Conservation (phyloP, 75 land plant genomes). For the Selaginella tamariscina region DNA sequence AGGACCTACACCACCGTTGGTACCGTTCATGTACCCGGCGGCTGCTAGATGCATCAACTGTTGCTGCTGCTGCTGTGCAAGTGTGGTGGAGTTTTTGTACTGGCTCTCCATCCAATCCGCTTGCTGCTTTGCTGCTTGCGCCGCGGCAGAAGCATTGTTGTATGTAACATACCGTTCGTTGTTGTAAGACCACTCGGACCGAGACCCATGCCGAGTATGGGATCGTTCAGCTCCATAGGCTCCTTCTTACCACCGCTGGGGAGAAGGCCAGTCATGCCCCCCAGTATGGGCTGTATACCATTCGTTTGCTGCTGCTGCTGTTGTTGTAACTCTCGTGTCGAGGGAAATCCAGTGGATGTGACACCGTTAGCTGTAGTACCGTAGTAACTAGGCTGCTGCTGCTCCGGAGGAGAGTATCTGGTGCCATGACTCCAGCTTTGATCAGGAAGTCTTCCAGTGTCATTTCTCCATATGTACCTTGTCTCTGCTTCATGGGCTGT, state of each 20-base stretch:
- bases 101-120: not conserved
- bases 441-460: conserved; percentile 48
- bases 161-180: not conserved
- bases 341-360: too few relatives aligned
- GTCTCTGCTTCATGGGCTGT: conserved; percentile 11
- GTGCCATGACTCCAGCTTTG: conserved; percentile 24
- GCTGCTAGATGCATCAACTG: not conserved
- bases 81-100: not conserved
- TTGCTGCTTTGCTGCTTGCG: not conserved
- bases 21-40: not conserved
- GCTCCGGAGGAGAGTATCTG: not conserved
- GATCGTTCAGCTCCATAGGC: not conserved
- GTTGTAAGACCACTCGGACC: not conserved
- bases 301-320: not conserved
- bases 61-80: not conserved
- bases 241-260: conserved; percentile 1
- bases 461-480: conserved; percentile 29
- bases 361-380: not conserved
- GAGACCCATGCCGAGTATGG: not conserved
- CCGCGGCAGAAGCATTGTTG: conserved; percentile 1
- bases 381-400: not conserved
- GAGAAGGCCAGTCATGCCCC: not conserved
- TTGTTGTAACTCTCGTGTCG: not conserved
- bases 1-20: not conserved
- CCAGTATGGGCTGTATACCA: not conserved